Percentiles rank a stretch among this genome's conserved stretches.
phyloP scores from a whole-genome alignment of 768 basidiomycete genomes.

The Lactarius psammicola region DNA sequence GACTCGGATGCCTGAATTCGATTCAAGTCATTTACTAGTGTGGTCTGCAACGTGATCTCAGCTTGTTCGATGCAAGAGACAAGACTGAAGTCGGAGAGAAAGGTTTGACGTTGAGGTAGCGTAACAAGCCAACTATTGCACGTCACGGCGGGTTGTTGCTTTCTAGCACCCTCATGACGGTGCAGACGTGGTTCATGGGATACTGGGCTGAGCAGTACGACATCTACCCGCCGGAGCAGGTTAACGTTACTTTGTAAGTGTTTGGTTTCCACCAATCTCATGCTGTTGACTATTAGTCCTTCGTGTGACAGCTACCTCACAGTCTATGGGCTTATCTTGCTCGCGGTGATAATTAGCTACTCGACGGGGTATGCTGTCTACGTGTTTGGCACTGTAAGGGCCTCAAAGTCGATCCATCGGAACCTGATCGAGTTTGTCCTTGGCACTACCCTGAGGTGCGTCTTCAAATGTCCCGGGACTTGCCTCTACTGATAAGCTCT shows the following conservation, averaged over 20 bases:
- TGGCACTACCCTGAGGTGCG: slow-evolving; percentile 60
- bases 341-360: slow-evolving; percentile 37
- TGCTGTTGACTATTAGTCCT: background rate
- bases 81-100: slow-evolving; percentile 60
- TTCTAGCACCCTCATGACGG: slow-evolving; percentile 29
- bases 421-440: slow-evolving; percentile 53
- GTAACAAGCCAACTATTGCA: background rate
- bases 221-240: slow-evolving; percentile 35
- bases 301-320: slow-evolving; percentile 45
- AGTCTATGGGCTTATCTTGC: slow-evolving; percentile 42
- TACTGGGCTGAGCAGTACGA: slow-evolving; percentile 47
- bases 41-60: slow-evolving; percentile 41
- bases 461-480: slow-evolving; percentile 32
- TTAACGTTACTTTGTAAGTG: slow-evolving; percentile 38
- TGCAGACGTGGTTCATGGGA: slow-evolving; percentile 46
- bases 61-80: slow-evolving; percentile 49
- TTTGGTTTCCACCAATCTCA: background rate
- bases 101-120: slow-evolving; percentile 45
- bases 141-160: slow-evolving; percentile 26
- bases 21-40: slow-evolving; percentile 29
- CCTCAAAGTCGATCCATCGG: slow-evolving; percentile 53
- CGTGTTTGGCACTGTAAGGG: slow-evolving; percentile 50
- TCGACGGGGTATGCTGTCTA: slow-evolving; percentile 39
- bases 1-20: background rate
- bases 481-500: background rate